Evolutionary conservation across 352 stramenopile genomes (phyloP).

Genomic region (Pythium aphanidermatum): DNA sequence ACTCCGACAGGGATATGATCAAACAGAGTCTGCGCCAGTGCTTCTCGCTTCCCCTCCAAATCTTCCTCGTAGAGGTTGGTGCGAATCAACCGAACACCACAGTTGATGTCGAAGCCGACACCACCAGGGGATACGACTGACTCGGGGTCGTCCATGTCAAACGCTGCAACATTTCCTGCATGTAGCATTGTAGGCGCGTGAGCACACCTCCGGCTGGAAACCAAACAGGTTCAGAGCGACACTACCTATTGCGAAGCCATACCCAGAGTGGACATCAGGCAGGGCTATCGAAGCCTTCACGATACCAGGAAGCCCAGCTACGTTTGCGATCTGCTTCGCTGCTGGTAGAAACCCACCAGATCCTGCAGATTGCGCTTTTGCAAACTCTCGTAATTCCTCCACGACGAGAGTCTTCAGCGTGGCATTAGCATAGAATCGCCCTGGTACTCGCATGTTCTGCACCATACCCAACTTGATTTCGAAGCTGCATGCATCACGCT

Average conservation of each 20-base stretch:
- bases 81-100: too few species aligned
- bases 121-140: too few species aligned
- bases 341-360: constrained; percentile 61
- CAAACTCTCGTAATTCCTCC: constrained; percentile 47
- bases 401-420: constrained; percentile 53
- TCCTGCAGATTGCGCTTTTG: constrained; percentile 9
- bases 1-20: too few species aligned
- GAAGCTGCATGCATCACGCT: constrained; percentile 30
- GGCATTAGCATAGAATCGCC: constrained; percentile 68
- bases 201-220: too few species aligned
- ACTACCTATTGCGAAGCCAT: constrained; percentile 89
- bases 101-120: too few species aligned
- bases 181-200: too few species aligned
- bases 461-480: constrained; percentile 69
- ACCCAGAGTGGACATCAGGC: constrained; percentile 81
- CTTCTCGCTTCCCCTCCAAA: too few species aligned
- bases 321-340: constrained; percentile 84
- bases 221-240: too few species aligned
- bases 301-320: constrained; percentile 78
- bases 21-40: too few species aligned
- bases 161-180: too few species aligned
- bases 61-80: too few species aligned
- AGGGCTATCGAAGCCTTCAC: constrained; percentile 63
- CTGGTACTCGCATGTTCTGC: constrained; percentile 65
- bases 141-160: too few species aligned